Percentiles rank a stretch among this genome's conserved stretches.
phyloP scores from a whole-genome alignment of 1,139 yeast genomes.

The Taphrina flavorubra region DNA sequence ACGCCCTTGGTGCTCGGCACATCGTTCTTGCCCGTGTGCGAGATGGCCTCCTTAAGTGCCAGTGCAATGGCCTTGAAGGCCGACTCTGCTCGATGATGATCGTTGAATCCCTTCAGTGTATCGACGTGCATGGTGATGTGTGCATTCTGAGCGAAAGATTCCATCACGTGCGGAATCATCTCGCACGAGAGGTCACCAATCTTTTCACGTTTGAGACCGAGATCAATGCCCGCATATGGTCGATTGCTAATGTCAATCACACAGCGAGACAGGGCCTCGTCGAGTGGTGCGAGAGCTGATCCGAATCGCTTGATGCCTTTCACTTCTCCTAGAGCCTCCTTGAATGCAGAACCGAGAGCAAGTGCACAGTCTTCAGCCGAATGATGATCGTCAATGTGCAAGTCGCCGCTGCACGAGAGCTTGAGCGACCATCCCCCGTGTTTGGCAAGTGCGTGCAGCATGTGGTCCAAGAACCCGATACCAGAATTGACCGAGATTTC shows the following conservation, averaged over 20 bases:
- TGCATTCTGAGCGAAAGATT: constrained; percentile 92
- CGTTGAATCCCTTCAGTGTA: constrained; percentile 88
- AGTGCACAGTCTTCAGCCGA: constrained; percentile 95
- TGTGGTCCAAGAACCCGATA: constrained; percentile 92
- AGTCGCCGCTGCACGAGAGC: constrained; percentile 88
- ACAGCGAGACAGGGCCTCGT: constrained; percentile 84
- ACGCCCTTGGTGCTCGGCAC: constrained; percentile 98
- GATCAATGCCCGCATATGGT: constrained; percentile 86
- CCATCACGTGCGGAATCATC: constrained; percentile 95
- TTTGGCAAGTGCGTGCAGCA: constrained; percentile 95
- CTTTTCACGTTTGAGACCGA: constrained; percentile 88
- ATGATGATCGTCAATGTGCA: constrained; percentile 96
- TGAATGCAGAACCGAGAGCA: constrained; percentile 86
- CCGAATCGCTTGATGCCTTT: constrained; percentile 94
- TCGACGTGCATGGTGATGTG: constrained; percentile 91
- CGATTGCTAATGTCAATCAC: constrained; percentile 92
- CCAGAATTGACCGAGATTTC: constrained; percentile 84
- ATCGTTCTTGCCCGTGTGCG: constrained; percentile 82
- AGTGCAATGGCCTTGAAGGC: constrained; percentile 96
- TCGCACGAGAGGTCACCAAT: constrained; percentile 91
- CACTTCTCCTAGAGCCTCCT: constrained; percentile 85
- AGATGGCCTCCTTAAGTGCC: constrained; percentile 84
- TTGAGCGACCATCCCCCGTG: constrained; percentile 95
- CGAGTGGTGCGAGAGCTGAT: constrained; percentile 91
- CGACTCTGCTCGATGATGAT: constrained; percentile 93